Evolutionary conservation across 495 filamentous ascomycete species (phyloP), one percentile per base, ranked within the genome.

Genomic region (Aspergillus sparsus): DNA sequence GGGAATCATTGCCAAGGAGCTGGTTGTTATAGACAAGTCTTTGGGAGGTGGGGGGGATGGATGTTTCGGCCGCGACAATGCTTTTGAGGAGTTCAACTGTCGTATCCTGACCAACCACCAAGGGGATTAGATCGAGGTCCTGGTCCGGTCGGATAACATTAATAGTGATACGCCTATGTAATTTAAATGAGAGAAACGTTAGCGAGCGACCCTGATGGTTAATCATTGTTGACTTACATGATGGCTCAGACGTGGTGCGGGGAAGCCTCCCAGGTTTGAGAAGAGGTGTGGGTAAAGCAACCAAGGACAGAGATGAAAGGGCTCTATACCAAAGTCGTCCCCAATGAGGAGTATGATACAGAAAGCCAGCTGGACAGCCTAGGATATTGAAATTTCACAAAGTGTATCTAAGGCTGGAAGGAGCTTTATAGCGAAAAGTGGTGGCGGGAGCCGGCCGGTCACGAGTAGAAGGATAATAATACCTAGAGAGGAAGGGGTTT

Each of bases 1-100:
- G 89, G 31, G 81, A 71, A 62, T 93, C 87, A 71, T 91, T 87
- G 47, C 73, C 78, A 51, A 98, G 85, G 21, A 94, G 84, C 46
- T 85, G 84, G 58, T 92, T 93, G 69, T 98, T 97, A 77, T 93
- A 91, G 72, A 92, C 94, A 66, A 97, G 83, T 66, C 74, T 71
- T 62, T 83, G 81, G 33, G 71, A 66, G 58, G 66, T 53, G 6
- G 79, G 72, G 18, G 79, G 71, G 33, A 88, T 79, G 63, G 68
- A 66, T 39, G 84, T 85, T 71, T 87, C 86, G 66, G 78, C 83
- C 66, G 86, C 74, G 64, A 98, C 87, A 68, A 91, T 88, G 67
- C 85, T 89, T 74, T 96, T 96, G 55, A 98, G 84, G 49, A 89
- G 88, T 65, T 86, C 86, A 55, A 97, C 71, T n/a, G 89, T 92